Conservation (phyloP, 176 grass and related monocot genomes). For the Aegilops bicornis region DNA sequence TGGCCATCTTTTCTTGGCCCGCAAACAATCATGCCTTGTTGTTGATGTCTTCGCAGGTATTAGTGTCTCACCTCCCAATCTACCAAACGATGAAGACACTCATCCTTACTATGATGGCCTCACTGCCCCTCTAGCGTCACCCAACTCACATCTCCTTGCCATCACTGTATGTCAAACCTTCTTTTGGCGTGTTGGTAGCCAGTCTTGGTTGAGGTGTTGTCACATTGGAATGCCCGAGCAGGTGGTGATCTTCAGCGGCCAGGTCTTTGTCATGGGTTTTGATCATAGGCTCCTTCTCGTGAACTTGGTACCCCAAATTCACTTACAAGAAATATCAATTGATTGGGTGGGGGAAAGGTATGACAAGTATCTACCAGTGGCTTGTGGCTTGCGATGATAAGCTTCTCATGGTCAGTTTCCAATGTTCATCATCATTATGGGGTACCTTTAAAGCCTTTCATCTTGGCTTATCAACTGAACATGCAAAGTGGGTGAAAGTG, state of each 20-base stretch:
- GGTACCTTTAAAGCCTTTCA: not conserved
- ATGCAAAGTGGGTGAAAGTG: not conserved
- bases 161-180: not conserved
- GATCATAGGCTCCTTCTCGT: not conserved
- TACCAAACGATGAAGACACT: not conserved
- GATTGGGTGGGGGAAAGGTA: not conserved
- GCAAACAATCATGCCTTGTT: not conserved
- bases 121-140: not conserved
- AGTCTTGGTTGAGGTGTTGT: not conserved
- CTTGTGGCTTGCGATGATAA: not conserved
- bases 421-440: not conserved
- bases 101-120: not conserved
- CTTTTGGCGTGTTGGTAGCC: not conserved
- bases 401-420: not conserved
- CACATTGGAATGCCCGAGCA: no score
- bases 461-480: not conserved
- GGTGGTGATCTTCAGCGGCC: not conserved
- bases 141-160: not conserved
- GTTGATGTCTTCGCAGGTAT: constrained; percentile 42
- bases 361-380: not conserved
- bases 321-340: not conserved
- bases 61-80: constrained; percentile 16
- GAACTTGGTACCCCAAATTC: not conserved
- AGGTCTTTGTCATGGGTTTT: not conserved
- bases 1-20: constrained; percentile 28